Evolutionary conservation across 495 filamentous ascomycete species (phyloP), one percentile per base, ranked within the genome.

Genomic region (Thermothielavioides terrestris): DNA sequence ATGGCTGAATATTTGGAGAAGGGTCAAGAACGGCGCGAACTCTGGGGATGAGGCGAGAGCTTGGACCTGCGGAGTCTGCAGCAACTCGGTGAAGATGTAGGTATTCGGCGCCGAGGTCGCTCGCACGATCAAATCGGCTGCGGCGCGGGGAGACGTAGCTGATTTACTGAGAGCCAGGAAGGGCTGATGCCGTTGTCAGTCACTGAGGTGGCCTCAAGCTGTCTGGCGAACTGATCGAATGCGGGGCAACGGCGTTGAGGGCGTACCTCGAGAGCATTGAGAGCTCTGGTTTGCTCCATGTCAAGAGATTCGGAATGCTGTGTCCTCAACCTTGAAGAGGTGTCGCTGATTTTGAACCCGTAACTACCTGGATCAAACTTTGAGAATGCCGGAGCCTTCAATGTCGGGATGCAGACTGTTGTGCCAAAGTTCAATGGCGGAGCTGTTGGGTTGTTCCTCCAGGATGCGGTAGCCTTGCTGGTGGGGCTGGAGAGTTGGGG

Each of bases 51-150:
- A 62, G 25, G 76, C 68, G 17, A 98, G 79, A 3, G 80, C 72
- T 63, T 94, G 86, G 56, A 97, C 81, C 55, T 89, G 84, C 1
- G 85, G 84, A 2, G 81, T 81, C 55, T 86, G 77, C 8, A 99
- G 81, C 0, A 99, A 83, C 73, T 97, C 92, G 42, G 86, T 80
- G 73, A 99, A 99, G 72, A 97, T 81, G 67, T 84, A 97, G 60
- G 88, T 91, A 62, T 94, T 86, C 9, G 87, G 81, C 42, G 79
- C 82, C 17, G 88, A 86, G 36, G 89, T 97, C 23, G 89, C 92
- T 69, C 89, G 88, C 17, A 77, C 79, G 57, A 97, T 78, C 9
- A 99, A 78, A 58, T 95, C 88, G 44, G 88, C 82, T 20, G 89
- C 84, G 40, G 89, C 86, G 42, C 86, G 83, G 20, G 88, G 86